phyloP scores from a whole-genome alignment of 2,329 filamentous ascomycete species.

The Nannizziopsis barbatae region DNA sequence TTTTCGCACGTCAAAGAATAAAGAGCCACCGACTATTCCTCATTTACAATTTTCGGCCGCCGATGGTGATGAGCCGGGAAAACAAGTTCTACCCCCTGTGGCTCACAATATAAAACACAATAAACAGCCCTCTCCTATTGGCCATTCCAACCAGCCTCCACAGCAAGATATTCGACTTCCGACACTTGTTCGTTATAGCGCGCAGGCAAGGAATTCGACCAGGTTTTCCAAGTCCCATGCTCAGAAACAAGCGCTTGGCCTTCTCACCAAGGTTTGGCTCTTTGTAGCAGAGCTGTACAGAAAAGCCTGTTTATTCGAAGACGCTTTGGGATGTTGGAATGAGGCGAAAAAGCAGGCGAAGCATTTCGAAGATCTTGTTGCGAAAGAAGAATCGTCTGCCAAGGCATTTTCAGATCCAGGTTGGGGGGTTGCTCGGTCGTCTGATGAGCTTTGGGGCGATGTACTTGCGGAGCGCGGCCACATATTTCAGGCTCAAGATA shows the following conservation, averaged over 20 bases:
- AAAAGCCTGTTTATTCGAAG: conserved; percentile 65
- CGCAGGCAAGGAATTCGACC: conserved; percentile 34
- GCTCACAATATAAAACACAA: conserved; percentile 31
- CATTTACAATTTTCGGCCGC: conserved; percentile 1
- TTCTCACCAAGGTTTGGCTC: conserved; percentile 74
- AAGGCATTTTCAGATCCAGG: conserved; percentile 52
- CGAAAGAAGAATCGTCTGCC: conserved; percentile 51
- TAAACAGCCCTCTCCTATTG: conserved; percentile 25
- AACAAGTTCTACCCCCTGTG: conserved; percentile 25
- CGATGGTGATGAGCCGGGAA: conserved; percentile 4
- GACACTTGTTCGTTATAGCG: conserved; percentile 27
- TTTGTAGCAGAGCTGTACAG: conserved; percentile 82
- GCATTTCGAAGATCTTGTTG: conserved; percentile 56
- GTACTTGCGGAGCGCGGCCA: conserved; percentile 67
- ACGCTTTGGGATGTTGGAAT: conserved; percentile 64
- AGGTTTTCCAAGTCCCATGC: conserved; percentile 42
- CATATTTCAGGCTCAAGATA: conserved; percentile 51
- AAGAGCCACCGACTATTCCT: neutral
- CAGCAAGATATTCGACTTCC: conserved; percentile 33
- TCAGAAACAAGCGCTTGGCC: conserved; percentile 44
- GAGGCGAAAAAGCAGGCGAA: conserved; percentile 72
- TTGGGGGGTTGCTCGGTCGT: conserved; percentile 71
- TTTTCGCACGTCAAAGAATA: neutral
- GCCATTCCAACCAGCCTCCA: conserved; percentile 35
- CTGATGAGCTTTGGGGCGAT: conserved; percentile 77